Percentiles rank a stretch among this genome's conserved stretches.
Evolutionary conservation across 768 basidiomycete genomes (phyloP).

Genomic region (Mycena rosella): DNA sequence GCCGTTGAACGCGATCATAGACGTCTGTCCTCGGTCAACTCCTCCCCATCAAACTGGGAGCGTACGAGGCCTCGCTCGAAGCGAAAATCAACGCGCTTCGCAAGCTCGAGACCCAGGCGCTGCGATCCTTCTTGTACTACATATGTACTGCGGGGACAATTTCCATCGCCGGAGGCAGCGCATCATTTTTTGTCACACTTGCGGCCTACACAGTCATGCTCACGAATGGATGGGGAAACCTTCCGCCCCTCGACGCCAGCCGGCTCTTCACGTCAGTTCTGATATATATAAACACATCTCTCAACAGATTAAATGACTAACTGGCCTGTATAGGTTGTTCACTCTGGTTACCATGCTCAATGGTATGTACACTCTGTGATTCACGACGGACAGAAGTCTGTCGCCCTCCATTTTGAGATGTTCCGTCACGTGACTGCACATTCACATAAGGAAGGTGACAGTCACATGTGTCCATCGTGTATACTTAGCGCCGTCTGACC

Average conservation of each 20-base stretch:
- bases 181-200: constrained; percentile 21
- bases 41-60: constrained; percentile 32
- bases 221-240: constrained; percentile 3
- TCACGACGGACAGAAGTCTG: neutral
- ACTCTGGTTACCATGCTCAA: constrained; percentile 18
- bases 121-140: neutral
- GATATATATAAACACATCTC: neutral
- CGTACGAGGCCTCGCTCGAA: constrained; percentile 20
- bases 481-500: neutral
- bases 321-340: neutral
- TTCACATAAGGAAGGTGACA: neutral
- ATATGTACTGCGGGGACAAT: constrained; percentile 9
- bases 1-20: neutral
- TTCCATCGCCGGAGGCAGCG: constrained; percentile 13
- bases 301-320: neutral
- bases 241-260: constrained; percentile 19
- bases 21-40: constrained; percentile 29
- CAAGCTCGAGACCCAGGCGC: constrained; percentile 4
- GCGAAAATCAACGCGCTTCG: constrained; percentile 20
- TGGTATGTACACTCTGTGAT: neutral
- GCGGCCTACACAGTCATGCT: constrained; percentile 22
- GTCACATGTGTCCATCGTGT: neutral
- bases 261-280: constrained; percentile 16
- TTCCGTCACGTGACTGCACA: neutral
- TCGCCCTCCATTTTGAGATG: no score